These are phyloP conservation scores for Cyathus striatus DNA, from an alignment of 768 basidiomycete genomes.

Conservation along the genomic window DNA sequence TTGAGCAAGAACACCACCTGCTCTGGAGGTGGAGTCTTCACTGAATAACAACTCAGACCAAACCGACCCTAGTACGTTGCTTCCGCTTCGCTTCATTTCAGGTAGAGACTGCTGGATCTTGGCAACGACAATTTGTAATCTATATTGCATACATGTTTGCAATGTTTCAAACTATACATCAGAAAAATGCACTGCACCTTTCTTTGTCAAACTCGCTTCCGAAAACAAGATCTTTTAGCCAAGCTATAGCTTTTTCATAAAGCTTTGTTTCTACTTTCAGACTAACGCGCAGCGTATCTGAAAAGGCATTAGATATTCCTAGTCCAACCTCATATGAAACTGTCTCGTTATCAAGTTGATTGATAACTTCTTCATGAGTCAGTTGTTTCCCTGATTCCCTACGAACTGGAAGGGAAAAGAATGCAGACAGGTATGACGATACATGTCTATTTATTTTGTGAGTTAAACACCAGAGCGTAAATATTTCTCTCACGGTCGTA, in stretches of 20 bases:
- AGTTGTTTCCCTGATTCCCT: constrained; percentile 65
- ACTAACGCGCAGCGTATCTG: constrained; percentile 67
- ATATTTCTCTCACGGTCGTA: constrained; percentile 60
- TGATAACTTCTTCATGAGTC: constrained; percentile 85
- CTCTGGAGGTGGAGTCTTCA: constrained; percentile 64
- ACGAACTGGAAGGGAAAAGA: constrained; percentile 85
- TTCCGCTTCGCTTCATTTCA: constrained; percentile 86
- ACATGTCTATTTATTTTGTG: constrained; percentile 50
- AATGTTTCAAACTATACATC: too few species aligned
- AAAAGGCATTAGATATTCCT: constrained; percentile 61
- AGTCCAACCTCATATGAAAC: constrained; percentile 77
- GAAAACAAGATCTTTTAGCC: constrained; percentile 81
- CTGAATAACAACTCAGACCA: constrained; percentile 63
- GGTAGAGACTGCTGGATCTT: constrained; percentile 90
- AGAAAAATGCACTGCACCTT: constrained; percentile 55
- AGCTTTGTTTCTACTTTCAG: constrained; percentile 81
- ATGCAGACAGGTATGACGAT: constrained; percentile 70
- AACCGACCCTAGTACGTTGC: constrained; percentile 69
- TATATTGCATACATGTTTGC: constrained; percentile 26
- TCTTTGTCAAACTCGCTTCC: constrained; percentile 74
- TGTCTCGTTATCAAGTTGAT: constrained; percentile 86
- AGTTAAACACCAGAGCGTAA: not conserved
- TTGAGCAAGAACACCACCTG: constrained; percentile 65
- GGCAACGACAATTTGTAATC: constrained; percentile 78
- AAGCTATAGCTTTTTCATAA: constrained; percentile 79